Conservation (phyloP, 345 rosid genomes). For the Gossypioides kirkii region DNA sequence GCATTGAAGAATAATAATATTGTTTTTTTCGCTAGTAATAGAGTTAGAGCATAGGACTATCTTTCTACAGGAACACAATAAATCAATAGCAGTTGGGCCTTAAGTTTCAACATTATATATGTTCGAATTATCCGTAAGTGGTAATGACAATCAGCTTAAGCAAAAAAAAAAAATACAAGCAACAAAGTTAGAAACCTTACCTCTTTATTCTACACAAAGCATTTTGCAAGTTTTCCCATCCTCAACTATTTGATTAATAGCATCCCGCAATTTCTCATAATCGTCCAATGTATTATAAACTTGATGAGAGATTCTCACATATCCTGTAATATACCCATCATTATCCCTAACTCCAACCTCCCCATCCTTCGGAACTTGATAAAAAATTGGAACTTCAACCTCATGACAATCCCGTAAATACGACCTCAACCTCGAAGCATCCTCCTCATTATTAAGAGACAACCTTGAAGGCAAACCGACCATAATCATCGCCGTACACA, state of each 20-base stretch:
- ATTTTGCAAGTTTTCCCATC: conserved; percentile 17
- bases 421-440: conserved; percentile 36
- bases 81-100: too few relatives aligned
- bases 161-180: too few relatives aligned
- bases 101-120: too few relatives aligned
- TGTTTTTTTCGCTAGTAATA: too few relatives aligned
- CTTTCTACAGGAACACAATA: too few relatives aligned
- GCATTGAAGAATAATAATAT: too few relatives aligned
- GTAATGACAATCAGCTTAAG: too few relatives aligned
- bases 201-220: too few relatives aligned
- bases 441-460: conserved; percentile 42
- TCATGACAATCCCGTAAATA: conserved; percentile 55
- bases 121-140: too few relatives aligned
- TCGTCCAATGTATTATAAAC: conserved; percentile 76
- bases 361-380: conserved; percentile 40
- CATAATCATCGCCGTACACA: conserved; percentile 86
- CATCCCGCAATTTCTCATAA: conserved; percentile 67
- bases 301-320: conserved; percentile 78
- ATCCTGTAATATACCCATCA: conserved; percentile 45
- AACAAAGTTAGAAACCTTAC: too few relatives aligned
- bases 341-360: conserved; percentile 21
- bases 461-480: conserved; percentile 73
- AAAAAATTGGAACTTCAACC: conserved; percentile 77
- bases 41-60: too few relatives aligned
- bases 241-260: conserved; percentile 43